Conservation (phyloP, 2,329 filamentous ascomycete genomes). For the Cladosporium sp. region DNA sequence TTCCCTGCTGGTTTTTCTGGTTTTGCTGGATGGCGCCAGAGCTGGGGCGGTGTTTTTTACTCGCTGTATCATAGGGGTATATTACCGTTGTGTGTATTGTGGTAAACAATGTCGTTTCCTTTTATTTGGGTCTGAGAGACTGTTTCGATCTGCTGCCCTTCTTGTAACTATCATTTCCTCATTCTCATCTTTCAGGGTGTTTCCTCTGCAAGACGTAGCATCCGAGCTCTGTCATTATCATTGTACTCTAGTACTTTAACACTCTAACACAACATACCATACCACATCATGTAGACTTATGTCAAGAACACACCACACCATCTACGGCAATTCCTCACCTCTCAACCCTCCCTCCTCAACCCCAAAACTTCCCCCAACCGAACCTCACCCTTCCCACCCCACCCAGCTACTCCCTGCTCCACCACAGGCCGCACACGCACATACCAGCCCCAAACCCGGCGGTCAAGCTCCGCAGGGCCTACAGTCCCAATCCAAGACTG, state of each 20-base stretch:
- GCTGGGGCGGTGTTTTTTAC: not conserved
- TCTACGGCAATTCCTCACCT: not conserved
- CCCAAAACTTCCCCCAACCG: slow-evolving; percentile 66
- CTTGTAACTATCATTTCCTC: not conserved
- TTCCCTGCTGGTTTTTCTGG: not conserved
- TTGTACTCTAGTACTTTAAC: too few species aligned
- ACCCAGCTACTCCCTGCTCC: slow-evolving; percentile 70
- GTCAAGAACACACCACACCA: not conserved
- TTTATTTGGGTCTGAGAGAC: not conserved
- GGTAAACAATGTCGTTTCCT: not conserved
- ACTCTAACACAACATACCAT: not conserved
- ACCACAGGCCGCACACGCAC: slow-evolving; percentile 73
- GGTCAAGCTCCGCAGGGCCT: slow-evolving; percentile 66
- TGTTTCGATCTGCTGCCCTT: not conserved
- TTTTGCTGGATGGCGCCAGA: not conserved
- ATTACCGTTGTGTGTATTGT: slow-evolving; percentile 1
- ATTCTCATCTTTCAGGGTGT: not conserved
- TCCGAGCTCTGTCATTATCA: not conserved
- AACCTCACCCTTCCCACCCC: slow-evolving; percentile 77
- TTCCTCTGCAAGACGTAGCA: not conserved
- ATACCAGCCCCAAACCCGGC: slow-evolving; percentile 81
- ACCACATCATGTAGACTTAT: not conserved
- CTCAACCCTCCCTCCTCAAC: slow-evolving; percentile 41
- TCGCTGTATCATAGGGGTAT: slow-evolving; percentile 6
- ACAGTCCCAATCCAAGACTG: slow-evolving; percentile 72